A percentile compares a stretch with the other conserved stretches of the same genome.
Evolutionary conservation across 2,329 filamentous ascomycete genomes (phyloP).

Genomic region (Phaeosphaeriaceae sp.): DNA sequence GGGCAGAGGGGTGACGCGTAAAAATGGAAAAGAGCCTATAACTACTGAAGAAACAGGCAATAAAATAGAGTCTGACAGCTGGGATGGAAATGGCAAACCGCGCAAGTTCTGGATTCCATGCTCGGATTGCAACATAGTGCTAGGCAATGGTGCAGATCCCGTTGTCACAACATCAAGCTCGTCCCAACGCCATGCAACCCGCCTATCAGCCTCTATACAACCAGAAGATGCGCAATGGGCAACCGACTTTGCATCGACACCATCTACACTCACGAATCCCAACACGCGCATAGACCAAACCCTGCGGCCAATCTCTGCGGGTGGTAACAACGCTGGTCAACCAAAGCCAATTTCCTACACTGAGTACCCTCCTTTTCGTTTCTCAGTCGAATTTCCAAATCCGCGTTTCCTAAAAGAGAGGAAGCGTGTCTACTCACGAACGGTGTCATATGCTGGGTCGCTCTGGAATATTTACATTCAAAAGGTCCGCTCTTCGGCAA

Average conservation of each 20-base stretch:
- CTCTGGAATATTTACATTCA: slow-evolving; percentile 70
- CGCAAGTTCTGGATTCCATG: slow-evolving; percentile 65
- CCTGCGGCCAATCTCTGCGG: slow-evolving; percentile 42
- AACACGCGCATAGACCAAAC: slow-evolving; percentile 39
- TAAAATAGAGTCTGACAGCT: slow-evolving; percentile 55
- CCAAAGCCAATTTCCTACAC: slow-evolving; percentile 56
- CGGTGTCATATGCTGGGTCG: slow-evolving; percentile 65
- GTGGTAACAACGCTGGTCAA: slow-evolving; percentile 44
- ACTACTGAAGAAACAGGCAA: slow-evolving; percentile 33
- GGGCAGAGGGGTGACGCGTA: slow-evolving; percentile 45
- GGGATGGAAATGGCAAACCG: slow-evolving; percentile 61
- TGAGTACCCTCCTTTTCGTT: slow-evolving; percentile 64
- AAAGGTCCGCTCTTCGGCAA: slow-evolving; percentile 59
- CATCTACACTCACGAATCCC: slow-evolving; percentile 47
- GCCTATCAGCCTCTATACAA: slow-evolving; percentile 59
- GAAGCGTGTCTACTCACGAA: slow-evolving; percentile 64
- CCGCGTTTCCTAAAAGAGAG: slow-evolving; percentile 63
- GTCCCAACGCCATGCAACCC: slow-evolving; percentile 54
- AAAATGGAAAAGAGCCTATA: slow-evolving; percentile 51
- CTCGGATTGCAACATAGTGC: slow-evolving; percentile 62
- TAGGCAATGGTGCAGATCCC: slow-evolving; percentile 61
- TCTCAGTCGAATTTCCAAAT: slow-evolving; percentile 64
- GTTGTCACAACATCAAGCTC: slow-evolving; percentile 56
- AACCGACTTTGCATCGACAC: slow-evolving; percentile 59
- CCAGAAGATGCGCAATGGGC: slow-evolving; percentile 64